Evolutionary conservation across 768 basidiomycete genomes (phyloP), one percentile per base, ranked within the genome.

Genomic region (Agaricus subrufescens): DNA sequence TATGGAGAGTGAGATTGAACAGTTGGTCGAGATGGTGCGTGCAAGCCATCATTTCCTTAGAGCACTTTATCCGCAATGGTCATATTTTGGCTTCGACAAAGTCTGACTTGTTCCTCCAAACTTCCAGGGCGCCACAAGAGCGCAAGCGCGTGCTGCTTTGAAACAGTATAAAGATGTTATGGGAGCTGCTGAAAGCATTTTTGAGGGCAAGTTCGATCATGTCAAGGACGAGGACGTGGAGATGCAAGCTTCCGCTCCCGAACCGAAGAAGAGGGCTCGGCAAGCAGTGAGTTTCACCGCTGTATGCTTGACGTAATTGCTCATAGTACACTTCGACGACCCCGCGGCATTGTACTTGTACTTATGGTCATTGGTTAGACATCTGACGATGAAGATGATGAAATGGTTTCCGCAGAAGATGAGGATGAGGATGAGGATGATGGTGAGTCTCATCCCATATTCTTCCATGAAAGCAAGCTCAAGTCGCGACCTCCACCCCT

Each of bases 131-230:
- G 92, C 92, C 30, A 90, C 88, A 0, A 67, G 72, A 10, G 82
- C 84, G 11, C 90, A 94, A 73, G 94, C 95, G 40, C 82, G 82
- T 62, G 90, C 88, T 30, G 94, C 94, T 15, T 71, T 97, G 65
- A 81, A 77, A 59, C 84, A 85, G 63, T 81, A 89, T 67, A 89
- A 84, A 59, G 94, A 98, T 77, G 92, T 94, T 37, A 91, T 92
- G 89, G 79, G 90, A 65, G 94, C 94, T 12, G 93, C 94, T 2
- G 93, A 93, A 68, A 79, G 79, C 46, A 84, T 92, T 58, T 89
- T 92, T 58, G 86, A 89, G 59, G 94, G 94, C 11, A 84, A 87
- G 60, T 94, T 91, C 63, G 88, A 91, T 63, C 73, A 87, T 65
- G 73, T 91, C n/a, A 70, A 78, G 62, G 84, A 80, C 55, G 81